Base-by-base conservation (phyloP, 2,329 filamentous ascomycete species). In the Aspergillus eucalypticola region DNA sequence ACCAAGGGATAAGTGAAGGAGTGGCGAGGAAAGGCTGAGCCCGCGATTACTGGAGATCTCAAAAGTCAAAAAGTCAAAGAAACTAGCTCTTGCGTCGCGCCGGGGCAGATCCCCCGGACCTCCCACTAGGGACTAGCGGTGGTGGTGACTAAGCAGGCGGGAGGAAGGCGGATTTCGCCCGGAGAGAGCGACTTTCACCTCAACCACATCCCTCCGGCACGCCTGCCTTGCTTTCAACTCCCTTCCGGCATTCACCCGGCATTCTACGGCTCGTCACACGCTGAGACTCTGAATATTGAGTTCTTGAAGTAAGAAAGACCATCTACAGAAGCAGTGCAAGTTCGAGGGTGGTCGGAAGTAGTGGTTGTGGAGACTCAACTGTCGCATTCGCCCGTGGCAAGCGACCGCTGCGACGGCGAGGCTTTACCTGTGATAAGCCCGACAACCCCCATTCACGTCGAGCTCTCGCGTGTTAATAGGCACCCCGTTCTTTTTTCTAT, bases 81-180 rank as follows among this genome's bases (percentile, higher is more conserved):
- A 23, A 23, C 11, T n/a, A 25, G 17, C 32, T 35, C 23, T 15
- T 8, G 15, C 29, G 46, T 17, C 15, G 17, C 25, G 25, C 44
- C 23, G 44, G 46, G 25, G 46, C 46, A 50, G 46, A 50, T 50
- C 53, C 53, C 53, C 53, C 53, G 53, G 53, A 55, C 17, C 25
- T 42, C 27, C 53, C 53, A 44, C 19, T 32, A 27, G 23, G 53
- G 53, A 55, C 53, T 55, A 55, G 53, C 53, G 41, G 51, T 35
- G 56, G 48, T 35, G 68, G 66, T 76, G 69, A 76, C 72, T 76
- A 71, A 76, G 68, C 71, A 29, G 54, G 55, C 61, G 64, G 64
- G 65, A 66, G 60, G 58, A 69, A 67, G 71, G 69, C 66, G 65
- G 69, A 75, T 74, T 75, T 76, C 73, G 70, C 74, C 72, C 71